These are phyloP conservation scores for Aureobasidium melanogenum DNA, from an alignment of 2,329 filamentous ascomycete genomes.

Conservation along the genomic window DNA sequence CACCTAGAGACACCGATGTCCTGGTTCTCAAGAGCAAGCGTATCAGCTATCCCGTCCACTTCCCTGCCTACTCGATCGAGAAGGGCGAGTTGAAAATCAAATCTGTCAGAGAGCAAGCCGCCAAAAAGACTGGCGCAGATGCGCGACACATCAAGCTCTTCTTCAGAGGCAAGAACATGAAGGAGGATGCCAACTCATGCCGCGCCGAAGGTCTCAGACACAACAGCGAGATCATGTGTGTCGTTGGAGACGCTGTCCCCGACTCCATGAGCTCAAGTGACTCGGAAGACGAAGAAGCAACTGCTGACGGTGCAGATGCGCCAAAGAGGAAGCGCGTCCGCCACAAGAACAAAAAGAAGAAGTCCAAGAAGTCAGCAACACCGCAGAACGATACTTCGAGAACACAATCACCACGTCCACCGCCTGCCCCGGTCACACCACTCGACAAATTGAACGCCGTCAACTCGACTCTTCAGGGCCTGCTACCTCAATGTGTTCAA, in stretches of 20 bases:
- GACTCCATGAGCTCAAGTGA: conserved; percentile 31
- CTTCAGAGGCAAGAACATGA: conserved; percentile 64
- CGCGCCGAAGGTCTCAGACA: conserved; percentile 49
- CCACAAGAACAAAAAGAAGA: conserved; percentile 38
- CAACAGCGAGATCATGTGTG: conserved; percentile 54
- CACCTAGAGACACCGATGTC: conserved; percentile 56
- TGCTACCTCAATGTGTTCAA: conserved; percentile 56
- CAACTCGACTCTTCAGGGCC: conserved; percentile 52
- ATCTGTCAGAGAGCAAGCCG: conserved; percentile 59
- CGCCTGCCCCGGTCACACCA: conserved; percentile 34
- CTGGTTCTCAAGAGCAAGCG: conserved; percentile 61
- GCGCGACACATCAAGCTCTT: conserved; percentile 54
- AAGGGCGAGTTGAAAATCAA: conserved; percentile 60
- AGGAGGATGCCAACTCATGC: conserved; percentile 50
- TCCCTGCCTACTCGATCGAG: conserved; percentile 66
- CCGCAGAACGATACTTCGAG: conserved; percentile 22
- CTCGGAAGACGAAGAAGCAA: conserved; percentile 31
- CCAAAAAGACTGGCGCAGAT: conserved; percentile 54
- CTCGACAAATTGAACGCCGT: conserved; percentile 61
- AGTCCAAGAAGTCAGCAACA: conserved; percentile 30
- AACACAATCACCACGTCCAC: conserved; percentile 32
- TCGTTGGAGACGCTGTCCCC: conserved; percentile 45
- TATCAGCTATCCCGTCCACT: conserved; percentile 59
- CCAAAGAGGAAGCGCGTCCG: conserved; percentile 32
- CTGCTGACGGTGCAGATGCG: conserved; percentile 25